phyloP scores from a whole-genome alignment of 768 basidiomycete genomes.

The Rhizopogon sp. region DNA sequence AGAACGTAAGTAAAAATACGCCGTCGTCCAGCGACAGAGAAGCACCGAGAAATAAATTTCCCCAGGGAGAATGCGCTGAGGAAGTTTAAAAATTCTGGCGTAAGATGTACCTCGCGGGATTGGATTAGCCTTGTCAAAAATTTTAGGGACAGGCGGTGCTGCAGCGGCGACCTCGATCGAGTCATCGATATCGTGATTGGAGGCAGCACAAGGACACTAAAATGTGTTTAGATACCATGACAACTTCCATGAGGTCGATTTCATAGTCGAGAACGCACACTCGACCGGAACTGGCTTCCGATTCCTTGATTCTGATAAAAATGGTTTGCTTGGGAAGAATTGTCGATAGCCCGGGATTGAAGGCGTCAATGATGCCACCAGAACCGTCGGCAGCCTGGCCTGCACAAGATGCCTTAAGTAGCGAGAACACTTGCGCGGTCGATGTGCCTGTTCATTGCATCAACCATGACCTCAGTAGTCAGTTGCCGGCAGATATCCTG shows the following conservation, averaged over 20 bases:
- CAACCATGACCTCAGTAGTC: no score
- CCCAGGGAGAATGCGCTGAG: background rate
- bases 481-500: no score
- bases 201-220: background rate
- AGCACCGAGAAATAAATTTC: background rate
- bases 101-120: no score
- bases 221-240: background rate
- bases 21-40: background rate
- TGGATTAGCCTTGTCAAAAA: no score
- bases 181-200: no score
- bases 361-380: no score
- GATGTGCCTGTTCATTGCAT: no score
- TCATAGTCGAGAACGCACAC: background rate
- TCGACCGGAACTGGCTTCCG: background rate
- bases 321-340: background rate
- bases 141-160: no score
- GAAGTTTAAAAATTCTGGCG: background rate
- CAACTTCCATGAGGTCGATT: background rate
- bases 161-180: no score
- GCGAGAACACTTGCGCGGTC: no score
- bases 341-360: background rate
- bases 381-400: no score
- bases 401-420: no score
- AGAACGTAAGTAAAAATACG: background rate
- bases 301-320: background rate